Evolutionary conservation across 2,329 filamentous ascomycete genomes (phyloP).

Genomic region (Dactylellina parvicollis): DNA sequence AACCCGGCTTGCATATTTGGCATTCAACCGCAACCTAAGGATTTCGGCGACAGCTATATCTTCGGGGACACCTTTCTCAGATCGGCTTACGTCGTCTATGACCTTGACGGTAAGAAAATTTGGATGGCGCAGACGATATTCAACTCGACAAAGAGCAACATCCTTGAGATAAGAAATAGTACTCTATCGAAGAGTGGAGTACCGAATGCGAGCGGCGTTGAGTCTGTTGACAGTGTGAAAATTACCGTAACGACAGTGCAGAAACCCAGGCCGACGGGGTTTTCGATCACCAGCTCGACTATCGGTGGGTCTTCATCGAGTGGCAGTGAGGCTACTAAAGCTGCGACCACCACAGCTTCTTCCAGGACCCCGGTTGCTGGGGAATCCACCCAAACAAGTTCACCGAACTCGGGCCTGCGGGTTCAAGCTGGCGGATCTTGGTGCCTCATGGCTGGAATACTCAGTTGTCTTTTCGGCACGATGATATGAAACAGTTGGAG

Average conservation of each 20-base stretch:
- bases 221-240: constrained; percentile 62
- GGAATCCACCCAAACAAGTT: not conserved
- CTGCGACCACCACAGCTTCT: not conserved
- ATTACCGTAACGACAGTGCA: constrained; percentile 36
- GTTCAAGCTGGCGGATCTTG: not conserved
- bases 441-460: no score
- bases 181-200: constrained; percentile 61
- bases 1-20: constrained; percentile 73
- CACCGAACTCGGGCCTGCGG: constrained; percentile 5
- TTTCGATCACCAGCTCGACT: not conserved
- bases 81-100: constrained; percentile 79
- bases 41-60: constrained; percentile 65
- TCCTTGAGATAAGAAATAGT: constrained; percentile 69
- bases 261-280: constrained; percentile 20
- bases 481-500: no score
- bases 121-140: constrained; percentile 74
- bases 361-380: no score
- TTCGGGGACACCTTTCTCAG: constrained; percentile 77
- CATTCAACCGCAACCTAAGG: constrained; percentile 68
- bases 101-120: constrained; percentile 77
- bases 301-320: not conserved
- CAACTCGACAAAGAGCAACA: constrained; percentile 66
- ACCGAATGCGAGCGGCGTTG: constrained; percentile 67
- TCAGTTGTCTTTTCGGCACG: not conserved
- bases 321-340: not conserved